phyloP scores from a whole-genome alignment of 805 yeast species.

The Yamadazyma sp. region DNA sequence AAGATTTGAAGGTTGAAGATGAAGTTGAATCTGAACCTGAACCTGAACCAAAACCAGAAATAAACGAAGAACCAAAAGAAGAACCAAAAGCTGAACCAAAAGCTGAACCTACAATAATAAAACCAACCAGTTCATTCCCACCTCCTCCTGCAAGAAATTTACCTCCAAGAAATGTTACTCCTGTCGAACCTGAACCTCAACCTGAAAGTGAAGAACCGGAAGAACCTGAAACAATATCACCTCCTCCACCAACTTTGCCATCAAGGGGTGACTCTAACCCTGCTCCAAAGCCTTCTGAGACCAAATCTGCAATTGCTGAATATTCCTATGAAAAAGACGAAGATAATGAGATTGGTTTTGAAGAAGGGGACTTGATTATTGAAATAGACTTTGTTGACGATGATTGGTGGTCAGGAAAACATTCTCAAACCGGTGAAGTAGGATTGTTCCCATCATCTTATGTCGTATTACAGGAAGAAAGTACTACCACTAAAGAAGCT shows the following conservation, averaged over 20 bases:
- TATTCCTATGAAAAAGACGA: conserved; percentile 78
- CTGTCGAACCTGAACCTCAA: conserved; percentile 9
- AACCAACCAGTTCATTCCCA: conserved; percentile 7
- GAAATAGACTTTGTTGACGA: conserved; percentile 69
- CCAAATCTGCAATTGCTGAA: conserved; percentile 64
- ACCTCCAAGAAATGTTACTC: conserved; percentile 4
- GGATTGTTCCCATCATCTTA: conserved; percentile 60
- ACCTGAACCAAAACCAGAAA: conserved; percentile 3
- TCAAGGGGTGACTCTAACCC: conserved; percentile 9
- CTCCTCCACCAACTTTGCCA: conserved; percentile 17
- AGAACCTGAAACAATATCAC: no score
- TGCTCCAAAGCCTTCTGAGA: conserved; percentile 8
- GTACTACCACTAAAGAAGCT: conserved; percentile 14
- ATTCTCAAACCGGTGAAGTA: conserved; percentile 39
- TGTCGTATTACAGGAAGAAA: conserved; percentile 36
- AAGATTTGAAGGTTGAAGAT: conserved; percentile 8
- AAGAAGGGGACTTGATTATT: conserved; percentile 64
- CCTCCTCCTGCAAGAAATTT: conserved; percentile 9
- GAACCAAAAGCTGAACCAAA: conserved; percentile 1
- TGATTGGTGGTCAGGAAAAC: conserved; percentile 64
- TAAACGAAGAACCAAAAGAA: background rate
- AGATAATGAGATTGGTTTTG: conserved; percentile 68
- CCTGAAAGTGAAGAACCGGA: conserved; percentile 13
- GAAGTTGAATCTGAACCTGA: conserved; percentile 4
- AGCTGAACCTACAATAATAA: conserved; percentile 7